Percentiles rank a stretch among this genome's conserved stretches.
phyloP scores from a whole-genome alignment of 2,329 filamentous ascomycete genomes.

The Fusarium tuaranense region DNA sequence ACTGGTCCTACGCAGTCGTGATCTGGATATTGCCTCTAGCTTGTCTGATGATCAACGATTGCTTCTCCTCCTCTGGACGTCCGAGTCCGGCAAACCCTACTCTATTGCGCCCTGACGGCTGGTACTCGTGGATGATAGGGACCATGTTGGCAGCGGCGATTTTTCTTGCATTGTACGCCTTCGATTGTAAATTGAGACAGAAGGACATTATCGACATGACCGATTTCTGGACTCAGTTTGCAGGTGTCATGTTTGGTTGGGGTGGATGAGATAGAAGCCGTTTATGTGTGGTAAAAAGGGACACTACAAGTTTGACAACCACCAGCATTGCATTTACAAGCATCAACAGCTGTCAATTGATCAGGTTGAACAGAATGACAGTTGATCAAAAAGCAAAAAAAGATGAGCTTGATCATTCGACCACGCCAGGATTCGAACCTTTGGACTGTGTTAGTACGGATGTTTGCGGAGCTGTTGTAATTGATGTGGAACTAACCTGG shows the following conservation, averaged over 20 bases:
- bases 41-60: not conserved
- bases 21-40: not conserved
- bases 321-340: not conserved
- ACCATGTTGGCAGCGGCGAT: not conserved
- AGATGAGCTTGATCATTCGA: not conserved
- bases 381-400: slow-evolving; percentile 1
- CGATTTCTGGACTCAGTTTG: not conserved
- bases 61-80: not conserved
- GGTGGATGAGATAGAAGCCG: not conserved
- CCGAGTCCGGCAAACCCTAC: not conserved
- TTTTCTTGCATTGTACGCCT: not conserved
- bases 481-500: not conserved
- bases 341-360: not conserved
- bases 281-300: not conserved
- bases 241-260: not conserved
- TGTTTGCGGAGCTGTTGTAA: not conserved
- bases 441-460: not conserved
- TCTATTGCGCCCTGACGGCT: not conserved
- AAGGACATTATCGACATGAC: not conserved
- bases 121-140: not conserved
- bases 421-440: slow-evolving; percentile 1
- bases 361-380: not conserved
- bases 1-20: not conserved
- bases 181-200: not conserved
- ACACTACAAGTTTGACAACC: not conserved